These are phyloP conservation scores for Viola pubescens DNA, from an alignment of 441 rosid species.

Conservation along the genomic window DNA sequence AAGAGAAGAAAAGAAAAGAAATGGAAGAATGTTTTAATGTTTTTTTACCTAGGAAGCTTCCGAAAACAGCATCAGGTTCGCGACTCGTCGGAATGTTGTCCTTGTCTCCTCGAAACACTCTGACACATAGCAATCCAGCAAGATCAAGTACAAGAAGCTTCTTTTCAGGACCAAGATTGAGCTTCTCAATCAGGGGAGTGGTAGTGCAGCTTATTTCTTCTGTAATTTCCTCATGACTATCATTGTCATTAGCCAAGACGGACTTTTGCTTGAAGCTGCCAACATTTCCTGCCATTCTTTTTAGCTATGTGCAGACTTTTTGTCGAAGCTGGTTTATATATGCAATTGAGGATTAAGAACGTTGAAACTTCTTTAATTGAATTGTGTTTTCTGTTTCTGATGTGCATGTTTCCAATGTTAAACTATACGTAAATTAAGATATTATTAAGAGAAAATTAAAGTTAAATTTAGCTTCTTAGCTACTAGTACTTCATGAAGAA, in stretches of 20 bases:
- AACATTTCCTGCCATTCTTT: not conserved
- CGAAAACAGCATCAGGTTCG: slow-evolving; percentile 23
- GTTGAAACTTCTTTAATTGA: too few relatives aligned
- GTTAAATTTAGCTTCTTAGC: too few relatives aligned
- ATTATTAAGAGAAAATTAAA: too few relatives aligned
- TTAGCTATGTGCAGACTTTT: not conserved
- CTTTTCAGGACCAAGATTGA: slow-evolving; percentile 14
- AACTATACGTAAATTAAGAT: too few relatives aligned
- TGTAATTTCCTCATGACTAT: not conserved
- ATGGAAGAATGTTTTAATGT: not conserved
- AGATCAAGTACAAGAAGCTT: slow-evolving; percentile 28
- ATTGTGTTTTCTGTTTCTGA: too few relatives aligned
- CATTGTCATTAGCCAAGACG: not conserved
- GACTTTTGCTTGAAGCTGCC: not conserved
- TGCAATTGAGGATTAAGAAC: not conserved
- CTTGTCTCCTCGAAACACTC: not conserved
- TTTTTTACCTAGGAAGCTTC: slow-evolving; percentile 7
- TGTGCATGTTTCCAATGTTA: too few relatives aligned
- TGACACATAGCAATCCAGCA: slow-evolving; percentile 14
- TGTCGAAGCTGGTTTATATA: not conserved
- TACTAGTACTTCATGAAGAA: too few relatives aligned
- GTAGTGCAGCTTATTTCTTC: not conserved
- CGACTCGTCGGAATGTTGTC: slow-evolving; percentile 2
- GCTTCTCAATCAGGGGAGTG: not conserved
- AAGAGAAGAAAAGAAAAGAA: not conserved